Base-by-base conservation (phyloP, 2,329 filamentous ascomycete genomes). In the Paecilomyces sp. region DNA sequence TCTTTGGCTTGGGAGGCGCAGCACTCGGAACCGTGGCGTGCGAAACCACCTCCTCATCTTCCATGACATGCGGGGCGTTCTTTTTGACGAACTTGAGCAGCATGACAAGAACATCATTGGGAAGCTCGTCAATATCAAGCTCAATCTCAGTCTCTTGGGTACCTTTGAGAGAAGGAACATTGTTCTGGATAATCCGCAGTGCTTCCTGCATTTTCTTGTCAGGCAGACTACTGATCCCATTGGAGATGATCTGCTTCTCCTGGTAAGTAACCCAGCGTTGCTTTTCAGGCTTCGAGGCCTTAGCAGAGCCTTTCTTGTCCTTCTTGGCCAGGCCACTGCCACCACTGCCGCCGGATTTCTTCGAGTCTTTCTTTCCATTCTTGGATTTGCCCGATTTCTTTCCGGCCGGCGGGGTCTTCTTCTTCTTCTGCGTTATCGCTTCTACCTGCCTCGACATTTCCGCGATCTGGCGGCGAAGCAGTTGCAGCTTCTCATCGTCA, bases 231-330 rank as follows among this genome's bases (percentile, higher is more conserved):
- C 88, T 89, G 64, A 96, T 94, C 13, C 90, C 89, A 60, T 88
- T 88, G 1, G 91, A 93, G 60, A 99, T 95, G 65, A 92, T 85
- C 60, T 94, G 91, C 80, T 97, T 97, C 76, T 99, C 92, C 3
- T 88, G 82, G 61, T 88, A 85, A 7, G 85, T 88, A 53, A 91
- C 85, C 69, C 90, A 84, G 58, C 83, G 83, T n/a, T 82, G 79
- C 67, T 85, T 87, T 62, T 80, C 82, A 0, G 70, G 70, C 62
- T 75, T 80, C 33, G 69, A 63, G 13, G 61, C 56, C 59, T 75
- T 77, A 22, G 68, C 64, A 22, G 64, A 80, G 41, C 63, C 66
- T 61, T 76, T 76, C 71, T 79, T 83, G 61, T 83, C 74, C 73
- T 89, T 90, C 70, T 83, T 83, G 8, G 78, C 83, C 31, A 76